Conservation (phyloP, 2,329 filamentous ascomycete genomes). For the Albophoma yamanashiensis region DNA sequence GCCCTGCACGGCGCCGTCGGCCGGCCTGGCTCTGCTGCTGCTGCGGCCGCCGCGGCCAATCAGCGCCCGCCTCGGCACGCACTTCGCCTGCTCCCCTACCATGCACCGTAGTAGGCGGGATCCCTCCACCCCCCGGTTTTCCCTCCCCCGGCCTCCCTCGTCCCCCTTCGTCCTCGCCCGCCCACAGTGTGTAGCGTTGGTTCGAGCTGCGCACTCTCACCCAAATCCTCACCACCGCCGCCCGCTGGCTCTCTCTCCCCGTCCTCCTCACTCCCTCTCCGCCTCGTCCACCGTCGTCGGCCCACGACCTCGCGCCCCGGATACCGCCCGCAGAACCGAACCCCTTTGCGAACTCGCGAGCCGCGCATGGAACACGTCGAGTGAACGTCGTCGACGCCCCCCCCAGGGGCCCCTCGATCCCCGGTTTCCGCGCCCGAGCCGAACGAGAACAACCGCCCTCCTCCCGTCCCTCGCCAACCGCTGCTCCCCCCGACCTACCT, state of each 20-base stretch:
- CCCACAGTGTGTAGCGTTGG: background rate
- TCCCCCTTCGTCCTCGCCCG: background rate
- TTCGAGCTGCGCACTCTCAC: background rate
- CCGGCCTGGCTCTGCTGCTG: background rate
- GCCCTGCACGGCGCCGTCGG: background rate
- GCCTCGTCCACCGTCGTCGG: no score
- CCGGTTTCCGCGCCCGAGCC: background rate
- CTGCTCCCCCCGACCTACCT: background rate
- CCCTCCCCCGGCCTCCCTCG: background rate
- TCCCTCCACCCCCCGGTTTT: background rate
- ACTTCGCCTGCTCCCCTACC: background rate
- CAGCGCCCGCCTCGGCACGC: background rate
- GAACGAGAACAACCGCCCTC: background rate
- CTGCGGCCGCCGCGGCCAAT: background rate
- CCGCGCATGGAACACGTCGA: background rate
- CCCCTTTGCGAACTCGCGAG: background rate
- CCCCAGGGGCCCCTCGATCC: background rate
- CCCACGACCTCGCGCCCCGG: background rate
- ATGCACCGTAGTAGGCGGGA: no score
- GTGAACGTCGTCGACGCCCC: background rate
- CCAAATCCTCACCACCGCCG: background rate
- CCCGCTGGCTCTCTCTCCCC: background rate
- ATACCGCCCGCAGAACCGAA: background rate
- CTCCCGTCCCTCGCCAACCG: background rate
- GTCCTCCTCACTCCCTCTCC: background rate